Evolutionary conservation across 345 rosid species (phyloP).

Genomic region (Brassica incana): DNA sequence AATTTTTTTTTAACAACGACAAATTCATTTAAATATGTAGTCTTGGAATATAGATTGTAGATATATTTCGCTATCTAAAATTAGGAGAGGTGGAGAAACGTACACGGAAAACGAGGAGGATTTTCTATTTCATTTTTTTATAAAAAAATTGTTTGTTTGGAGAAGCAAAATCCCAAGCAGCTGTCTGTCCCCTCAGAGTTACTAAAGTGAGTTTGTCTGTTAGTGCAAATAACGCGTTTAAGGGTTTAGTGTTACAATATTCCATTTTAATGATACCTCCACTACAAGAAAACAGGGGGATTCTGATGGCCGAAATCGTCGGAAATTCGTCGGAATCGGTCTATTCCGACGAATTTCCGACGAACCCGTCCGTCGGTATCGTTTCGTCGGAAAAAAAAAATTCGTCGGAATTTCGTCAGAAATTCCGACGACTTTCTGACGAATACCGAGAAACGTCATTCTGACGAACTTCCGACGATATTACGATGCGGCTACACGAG

Average conservation of each 20-base stretch:
- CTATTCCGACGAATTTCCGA: too few species aligned
- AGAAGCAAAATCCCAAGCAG: constrained; percentile 18
- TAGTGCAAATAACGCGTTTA: constrained; percentile 49
- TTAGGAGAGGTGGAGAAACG: constrained; percentile 42
- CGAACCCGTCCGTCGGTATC: too few species aligned
- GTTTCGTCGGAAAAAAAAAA: too few species aligned
- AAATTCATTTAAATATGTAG: not conserved
- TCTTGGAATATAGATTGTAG: not conserved
- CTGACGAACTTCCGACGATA: too few species aligned
- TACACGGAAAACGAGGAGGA: constrained; percentile 62
- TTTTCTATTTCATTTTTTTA: constrained; percentile 7
- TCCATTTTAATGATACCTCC: constrained; percentile 8
- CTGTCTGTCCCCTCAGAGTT: constrained; percentile 41
- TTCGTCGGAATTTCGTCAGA: too few species aligned
- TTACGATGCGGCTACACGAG: too few species aligned
- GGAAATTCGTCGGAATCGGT: too few species aligned
- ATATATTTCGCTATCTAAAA: not conserved
- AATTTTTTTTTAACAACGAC: too few species aligned
- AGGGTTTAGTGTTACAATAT: constrained; percentile 33
- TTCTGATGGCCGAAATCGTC: too few species aligned
- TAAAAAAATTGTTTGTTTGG: not conserved
- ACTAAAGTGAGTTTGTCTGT: constrained; percentile 47
- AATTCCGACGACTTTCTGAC: too few species aligned
- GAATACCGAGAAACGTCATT: too few species aligned
- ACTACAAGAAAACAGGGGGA: too few species aligned